Conservation (phyloP, 768 basidiomycete genomes). For the Galerina sulciceps region DNA sequence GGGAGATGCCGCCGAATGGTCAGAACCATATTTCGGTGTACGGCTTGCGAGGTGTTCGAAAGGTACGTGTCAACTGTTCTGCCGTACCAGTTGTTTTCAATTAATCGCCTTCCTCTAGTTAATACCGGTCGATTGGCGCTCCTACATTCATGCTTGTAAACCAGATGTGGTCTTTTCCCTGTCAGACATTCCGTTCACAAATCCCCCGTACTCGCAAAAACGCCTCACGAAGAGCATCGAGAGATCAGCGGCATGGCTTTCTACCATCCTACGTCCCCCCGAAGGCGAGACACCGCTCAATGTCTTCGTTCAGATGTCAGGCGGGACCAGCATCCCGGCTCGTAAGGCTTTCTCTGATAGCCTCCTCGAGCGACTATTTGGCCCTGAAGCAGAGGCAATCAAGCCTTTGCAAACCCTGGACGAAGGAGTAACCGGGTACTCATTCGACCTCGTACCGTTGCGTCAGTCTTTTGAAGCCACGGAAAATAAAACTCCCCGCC, state of each 20-base stretch:
- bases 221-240: constrained; percentile 78
- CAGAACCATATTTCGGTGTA: constrained; percentile 57
- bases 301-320: constrained; percentile 74
- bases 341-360: constrained; percentile 65
- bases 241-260: constrained; percentile 68
- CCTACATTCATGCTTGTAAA: constrained; percentile 51
- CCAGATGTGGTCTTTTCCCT: constrained; percentile 78
- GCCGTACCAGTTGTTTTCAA: neutral
- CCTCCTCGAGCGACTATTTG: constrained; percentile 60
- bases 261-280: constrained; percentile 47
- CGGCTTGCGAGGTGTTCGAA: constrained; percentile 71
- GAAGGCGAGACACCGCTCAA: constrained; percentile 33
- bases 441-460: constrained; percentile 66
- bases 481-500: constrained; percentile 3
- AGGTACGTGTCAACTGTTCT: constrained; percentile 41
- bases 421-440: constrained; percentile 72
- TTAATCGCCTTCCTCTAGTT: constrained; percentile 43
- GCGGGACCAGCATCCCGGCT: constrained; percentile 57
- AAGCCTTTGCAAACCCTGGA: constrained; percentile 59
- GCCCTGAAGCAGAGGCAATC: constrained; percentile 56
- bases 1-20: constrained; percentile 77
- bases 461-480: constrained; percentile 33
- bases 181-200: constrained; percentile 69
- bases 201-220: constrained; percentile 75
- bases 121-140: constrained; percentile 56